phyloP scores from a whole-genome alignment of 345 rosid species.

The Eucalyptus cloeziana region DNA sequence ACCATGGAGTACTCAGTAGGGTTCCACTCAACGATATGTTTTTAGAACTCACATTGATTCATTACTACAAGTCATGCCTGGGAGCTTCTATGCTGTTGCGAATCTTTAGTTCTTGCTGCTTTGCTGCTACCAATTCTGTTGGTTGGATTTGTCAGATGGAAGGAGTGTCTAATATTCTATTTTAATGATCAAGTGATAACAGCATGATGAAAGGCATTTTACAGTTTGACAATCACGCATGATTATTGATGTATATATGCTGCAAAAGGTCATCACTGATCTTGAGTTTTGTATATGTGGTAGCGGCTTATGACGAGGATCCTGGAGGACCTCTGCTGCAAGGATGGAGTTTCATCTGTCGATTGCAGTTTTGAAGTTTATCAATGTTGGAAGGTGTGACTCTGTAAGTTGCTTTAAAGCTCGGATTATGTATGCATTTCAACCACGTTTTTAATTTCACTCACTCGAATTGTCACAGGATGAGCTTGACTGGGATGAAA shows the following conservation, averaged over 20 bases:
- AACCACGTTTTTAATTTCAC: not conserved
- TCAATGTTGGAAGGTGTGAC: slow-evolving; percentile 44
- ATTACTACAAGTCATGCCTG: not conserved
- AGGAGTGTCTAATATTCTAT: not conserved
- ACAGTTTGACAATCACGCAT: not conserved
- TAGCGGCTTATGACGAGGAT: slow-evolving; percentile 59
- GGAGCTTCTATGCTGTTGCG: not conserved
- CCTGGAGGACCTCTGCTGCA: slow-evolving; percentile 7
- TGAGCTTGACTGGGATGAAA: slow-evolving; percentile 76
- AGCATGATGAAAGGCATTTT: not conserved
- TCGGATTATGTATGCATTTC: not conserved
- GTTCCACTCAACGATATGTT: not conserved
- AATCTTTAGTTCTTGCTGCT: not conserved
- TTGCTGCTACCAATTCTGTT: not conserved
- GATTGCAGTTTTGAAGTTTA: slow-evolving; percentile 9
- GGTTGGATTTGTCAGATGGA: not conserved
- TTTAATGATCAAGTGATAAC: not conserved
- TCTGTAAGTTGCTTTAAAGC: not conserved
- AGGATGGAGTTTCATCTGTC: slow-evolving; percentile 3
- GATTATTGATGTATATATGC: not conserved
- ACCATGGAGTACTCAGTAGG: not conserved
- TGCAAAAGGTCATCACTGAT: not conserved
- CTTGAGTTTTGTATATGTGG: not conserved
- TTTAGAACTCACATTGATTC: not conserved
- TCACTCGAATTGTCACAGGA: slow-evolving; percentile 33